Conservation (phyloP, 345 rosid species). For the Mallotus nudiflorus region DNA sequence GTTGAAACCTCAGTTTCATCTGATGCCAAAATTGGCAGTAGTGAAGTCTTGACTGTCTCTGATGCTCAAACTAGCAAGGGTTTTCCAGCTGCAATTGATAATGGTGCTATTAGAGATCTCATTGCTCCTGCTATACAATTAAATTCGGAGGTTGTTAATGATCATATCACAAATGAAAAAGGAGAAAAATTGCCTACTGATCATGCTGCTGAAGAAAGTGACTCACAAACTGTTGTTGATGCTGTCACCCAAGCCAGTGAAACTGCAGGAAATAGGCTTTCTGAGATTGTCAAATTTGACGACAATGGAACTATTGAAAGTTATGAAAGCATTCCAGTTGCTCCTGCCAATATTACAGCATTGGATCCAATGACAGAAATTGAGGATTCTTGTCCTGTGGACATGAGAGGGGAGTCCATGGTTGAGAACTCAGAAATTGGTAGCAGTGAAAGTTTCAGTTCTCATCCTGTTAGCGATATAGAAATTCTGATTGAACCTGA, state of each 20-base stretch:
- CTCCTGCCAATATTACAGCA: slow-evolving; percentile 14
- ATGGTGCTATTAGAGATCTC: neutral
- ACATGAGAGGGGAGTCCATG: slow-evolving; percentile 10
- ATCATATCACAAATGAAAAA: slow-evolving; percentile 26
- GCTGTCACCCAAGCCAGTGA: slow-evolving; percentile 32
- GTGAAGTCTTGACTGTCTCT: slow-evolving; percentile 17
- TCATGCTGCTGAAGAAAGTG: slow-evolving; percentile 27
- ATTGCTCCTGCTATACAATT: slow-evolving; percentile 10
- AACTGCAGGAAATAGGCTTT: slow-evolving; percentile 23
- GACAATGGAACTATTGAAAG: slow-evolving; percentile 28
- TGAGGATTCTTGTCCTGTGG: slow-evolving; percentile 4
- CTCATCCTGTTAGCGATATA: slow-evolving; percentile 14
- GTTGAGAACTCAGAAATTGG: slow-evolving; percentile 11
- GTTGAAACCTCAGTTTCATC: slow-evolving; percentile 21
- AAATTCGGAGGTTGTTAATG: slow-evolving; percentile 27
- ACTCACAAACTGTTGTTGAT: slow-evolving; percentile 23
- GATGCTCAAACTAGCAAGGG: slow-evolving; percentile 4
- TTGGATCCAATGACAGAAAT: slow-evolving; percentile 18
- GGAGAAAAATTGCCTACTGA: slow-evolving; percentile 20
- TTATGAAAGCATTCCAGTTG: slow-evolving; percentile 17
- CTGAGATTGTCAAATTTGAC: slow-evolving; percentile 30
- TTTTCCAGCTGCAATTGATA: neutral
- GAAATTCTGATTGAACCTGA: slow-evolving; percentile 20
- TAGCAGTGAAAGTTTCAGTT: slow-evolving; percentile 8
- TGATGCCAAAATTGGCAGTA: neutral